A percentile compares a stretch with the other conserved stretches of the same genome.
phyloP scores from a whole-genome alignment of 2,329 filamentous ascomycete species.

The Dendryphion nanum region DNA sequence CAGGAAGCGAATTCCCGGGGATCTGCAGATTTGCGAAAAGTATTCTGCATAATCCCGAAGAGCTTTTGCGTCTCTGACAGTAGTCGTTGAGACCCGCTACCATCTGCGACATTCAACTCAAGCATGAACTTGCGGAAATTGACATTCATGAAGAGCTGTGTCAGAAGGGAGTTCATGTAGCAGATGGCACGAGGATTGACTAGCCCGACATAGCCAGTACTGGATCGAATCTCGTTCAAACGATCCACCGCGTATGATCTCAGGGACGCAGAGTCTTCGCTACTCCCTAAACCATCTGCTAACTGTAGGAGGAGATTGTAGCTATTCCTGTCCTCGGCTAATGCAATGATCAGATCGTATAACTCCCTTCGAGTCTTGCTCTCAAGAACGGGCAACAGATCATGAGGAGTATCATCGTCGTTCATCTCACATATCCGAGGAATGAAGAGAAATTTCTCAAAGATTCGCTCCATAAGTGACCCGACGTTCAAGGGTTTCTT shows the following conservation, averaged over 20 bases:
- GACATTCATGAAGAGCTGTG: slow-evolving; percentile 94
- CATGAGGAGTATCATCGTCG: slow-evolving; percentile 2
- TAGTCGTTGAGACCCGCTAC: slow-evolving; percentile 60
- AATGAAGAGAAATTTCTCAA: slow-evolving; percentile 37
- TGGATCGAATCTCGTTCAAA: slow-evolving; percentile 66
- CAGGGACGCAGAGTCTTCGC: slow-evolving; percentile 56
- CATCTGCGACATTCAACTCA: slow-evolving; percentile 51
- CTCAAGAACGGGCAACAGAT: slow-evolving; percentile 33
- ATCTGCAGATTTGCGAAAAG: slow-evolving; percentile 70
- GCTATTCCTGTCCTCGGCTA: slow-evolving; percentile 30
- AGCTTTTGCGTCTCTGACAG: slow-evolving; percentile 76
- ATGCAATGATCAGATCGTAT: slow-evolving; percentile 34
- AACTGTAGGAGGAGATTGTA: slow-evolving; percentile 30
- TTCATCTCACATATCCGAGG: slow-evolving; percentile 12
- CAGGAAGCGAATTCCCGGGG: slow-evolving; percentile 69
- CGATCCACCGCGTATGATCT: slow-evolving; percentile 58
- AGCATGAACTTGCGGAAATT: slow-evolving; percentile 85
- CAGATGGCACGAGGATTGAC: slow-evolving; percentile 93
- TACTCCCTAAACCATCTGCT: slow-evolving; percentile 16
- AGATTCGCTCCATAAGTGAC: slow-evolving; percentile 29
- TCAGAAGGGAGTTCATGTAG: slow-evolving; percentile 92
- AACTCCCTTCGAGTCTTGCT: slow-evolving; percentile 35
- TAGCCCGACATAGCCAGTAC: slow-evolving; percentile 84
- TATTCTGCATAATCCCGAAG: slow-evolving; percentile 84
- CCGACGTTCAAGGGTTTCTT: slow-evolving; percentile 36